phyloP scores from a whole-genome alignment of 129 eudicot species.

The Arctium lappa region DNA sequence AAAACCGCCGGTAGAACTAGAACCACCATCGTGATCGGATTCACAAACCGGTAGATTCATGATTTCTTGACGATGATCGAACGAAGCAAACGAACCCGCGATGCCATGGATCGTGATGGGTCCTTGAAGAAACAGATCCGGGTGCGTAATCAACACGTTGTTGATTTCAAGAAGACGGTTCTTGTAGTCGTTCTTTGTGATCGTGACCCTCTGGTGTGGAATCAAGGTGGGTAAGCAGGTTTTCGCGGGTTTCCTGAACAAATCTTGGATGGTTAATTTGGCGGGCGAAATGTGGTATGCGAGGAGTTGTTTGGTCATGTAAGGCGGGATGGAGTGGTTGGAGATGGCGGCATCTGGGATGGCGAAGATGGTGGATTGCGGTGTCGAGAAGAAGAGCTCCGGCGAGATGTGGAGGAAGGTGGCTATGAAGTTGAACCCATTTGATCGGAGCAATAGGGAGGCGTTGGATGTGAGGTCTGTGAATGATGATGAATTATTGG shows the following conservation, averaged over 20 bases:
- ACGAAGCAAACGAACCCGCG: constrained; percentile 30
- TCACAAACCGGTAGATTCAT: constrained; percentile 33
- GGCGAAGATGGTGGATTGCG: constrained; percentile 61
- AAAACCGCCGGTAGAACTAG: not conserved
- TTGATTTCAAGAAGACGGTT: constrained; percentile 46
- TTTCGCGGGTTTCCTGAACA: constrained; percentile 39
- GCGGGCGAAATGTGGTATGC: constrained; percentile 52
- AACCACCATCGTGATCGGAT: not conserved
- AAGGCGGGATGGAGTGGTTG: constrained; percentile 44
- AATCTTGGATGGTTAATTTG: constrained; percentile 32
- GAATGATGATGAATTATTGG: constrained; percentile 12
- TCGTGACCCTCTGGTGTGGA: constrained; percentile 18
- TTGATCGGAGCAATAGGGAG: constrained; percentile 49
- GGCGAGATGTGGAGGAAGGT: constrained; percentile 71
- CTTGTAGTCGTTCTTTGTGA: constrained; percentile 35
- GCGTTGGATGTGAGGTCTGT: constrained; percentile 42
- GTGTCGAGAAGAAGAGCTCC: constrained; percentile 45
- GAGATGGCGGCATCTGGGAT: constrained; percentile 50
- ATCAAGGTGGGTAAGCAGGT: constrained; percentile 51
- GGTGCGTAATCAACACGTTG: constrained; percentile 58
- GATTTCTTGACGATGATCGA: constrained; percentile 24
- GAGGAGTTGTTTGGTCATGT: constrained; percentile 40
- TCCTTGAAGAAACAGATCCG: constrained; percentile 59
- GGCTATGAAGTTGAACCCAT: constrained; percentile 52
- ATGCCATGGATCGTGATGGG: constrained; percentile 56